Evolutionary conservation across 495 filamentous ascomycete genomes (phyloP).

Genomic region (Penicillium flavigenum): DNA sequence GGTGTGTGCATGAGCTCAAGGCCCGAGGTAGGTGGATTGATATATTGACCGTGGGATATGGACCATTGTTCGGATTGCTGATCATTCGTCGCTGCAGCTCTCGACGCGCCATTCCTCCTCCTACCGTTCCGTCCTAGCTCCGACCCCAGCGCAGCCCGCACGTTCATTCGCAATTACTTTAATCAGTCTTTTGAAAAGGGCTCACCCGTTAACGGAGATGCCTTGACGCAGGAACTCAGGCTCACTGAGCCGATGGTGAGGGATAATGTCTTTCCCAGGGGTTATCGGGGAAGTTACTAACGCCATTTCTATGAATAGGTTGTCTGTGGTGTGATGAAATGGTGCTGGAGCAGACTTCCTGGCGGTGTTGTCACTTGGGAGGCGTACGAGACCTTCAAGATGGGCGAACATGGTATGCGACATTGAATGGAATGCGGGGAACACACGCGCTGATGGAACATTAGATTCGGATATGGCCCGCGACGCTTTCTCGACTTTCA

Average conservation of each 20-base stretch:
- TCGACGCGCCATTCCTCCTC: conserved; percentile 88
- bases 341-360: conserved; percentile 94
- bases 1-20: conserved; percentile 89
- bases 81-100: conserved; percentile 54
- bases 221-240: conserved; percentile 79
- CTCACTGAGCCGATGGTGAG: conserved; percentile 91
- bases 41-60: conserved; percentile 26
- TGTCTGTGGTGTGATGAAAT: conserved; percentile 91
- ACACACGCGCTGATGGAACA: conserved; percentile 13
- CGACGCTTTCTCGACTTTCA: conserved; percentile 94
- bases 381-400: conserved; percentile 91
- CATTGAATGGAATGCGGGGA: conserved; percentile 9
- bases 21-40: conserved; percentile 70
- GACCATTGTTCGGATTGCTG: conserved; percentile 35
- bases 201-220: conserved; percentile 59
- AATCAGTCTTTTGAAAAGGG: conserved; percentile 51
- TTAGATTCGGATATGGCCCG: conserved; percentile 87
- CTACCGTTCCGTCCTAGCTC: conserved; percentile 94
- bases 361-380: conserved; percentile 97
- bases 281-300: conserved; percentile 3
- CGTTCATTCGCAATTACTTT: conserved; percentile 93
- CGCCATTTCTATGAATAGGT: conserved; percentile 54
- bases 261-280: background rate
- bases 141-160: conserved; percentile 85
- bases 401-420: conserved; percentile 81